These are phyloP conservation scores for Nissolia schottii DNA, from an alignment of 306 rosid genomes.

Conservation along the genomic window DNA sequence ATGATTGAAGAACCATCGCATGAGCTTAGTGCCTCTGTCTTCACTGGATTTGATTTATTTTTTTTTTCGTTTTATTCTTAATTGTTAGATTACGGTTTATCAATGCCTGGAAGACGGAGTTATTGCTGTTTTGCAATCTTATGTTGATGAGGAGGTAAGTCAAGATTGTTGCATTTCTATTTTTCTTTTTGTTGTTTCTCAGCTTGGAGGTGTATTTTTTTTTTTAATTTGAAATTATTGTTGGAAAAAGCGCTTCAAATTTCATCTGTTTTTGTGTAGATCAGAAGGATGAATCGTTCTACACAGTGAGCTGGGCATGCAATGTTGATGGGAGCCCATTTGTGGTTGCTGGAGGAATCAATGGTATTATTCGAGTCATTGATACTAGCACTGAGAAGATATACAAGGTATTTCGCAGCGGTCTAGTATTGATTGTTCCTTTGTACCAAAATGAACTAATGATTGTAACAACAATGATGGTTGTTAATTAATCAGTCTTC, in stretches of 20 bases:
- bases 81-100: conserved; percentile 65
- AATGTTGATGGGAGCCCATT: conserved; percentile 57
- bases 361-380: conserved; percentile 73
- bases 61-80: not conserved
- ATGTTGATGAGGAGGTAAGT: conserved; percentile 92
- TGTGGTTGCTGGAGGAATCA: conserved; percentile 88
- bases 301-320: conserved; percentile 91
- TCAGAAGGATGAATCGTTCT: conserved; percentile 98
- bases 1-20: not conserved
- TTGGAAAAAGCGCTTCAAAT: conserved; percentile 19
- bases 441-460: not conserved
- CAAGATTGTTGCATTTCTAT: not conserved
- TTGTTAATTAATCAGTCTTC: conserved; percentile 7
- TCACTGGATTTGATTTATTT: not conserved
- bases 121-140: conserved; percentile 88
- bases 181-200: not conserved
- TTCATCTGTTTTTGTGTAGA: conserved; percentile 45
- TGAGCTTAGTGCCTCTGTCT: not conserved
- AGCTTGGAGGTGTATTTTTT: not conserved
- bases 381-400: conserved; percentile 84
- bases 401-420: conserved; percentile 59
- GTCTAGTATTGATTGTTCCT: not conserved
- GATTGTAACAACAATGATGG: not conserved
- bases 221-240: not conserved
- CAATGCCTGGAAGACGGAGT: conserved; percentile 80